Evolutionary conservation across 2,329 filamentous ascomycete species (phyloP).

Genomic region (Neonectria faginata): DNA sequence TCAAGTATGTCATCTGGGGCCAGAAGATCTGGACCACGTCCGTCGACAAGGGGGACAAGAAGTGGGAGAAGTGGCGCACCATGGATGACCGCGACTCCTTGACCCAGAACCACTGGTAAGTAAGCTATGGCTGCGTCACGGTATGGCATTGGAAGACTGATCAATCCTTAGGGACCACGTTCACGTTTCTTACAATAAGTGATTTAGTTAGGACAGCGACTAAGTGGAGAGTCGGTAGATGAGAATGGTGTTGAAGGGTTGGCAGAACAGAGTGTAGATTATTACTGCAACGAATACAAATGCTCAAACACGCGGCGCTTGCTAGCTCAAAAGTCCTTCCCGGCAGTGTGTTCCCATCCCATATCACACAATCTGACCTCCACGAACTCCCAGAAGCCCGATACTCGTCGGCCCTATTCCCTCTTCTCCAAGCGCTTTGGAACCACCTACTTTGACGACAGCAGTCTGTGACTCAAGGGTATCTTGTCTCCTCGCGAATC

Average conservation of each 20-base stretch:
- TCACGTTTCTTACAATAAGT: conserved; percentile 45
- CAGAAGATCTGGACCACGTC: conserved; percentile 60
- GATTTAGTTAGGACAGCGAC: too few relatives aligned
- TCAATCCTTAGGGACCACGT: conserved; percentile 40
- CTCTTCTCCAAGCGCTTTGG: neutral
- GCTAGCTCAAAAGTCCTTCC: neutral
- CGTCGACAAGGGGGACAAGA: conserved; percentile 49
- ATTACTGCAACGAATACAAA: neutral
- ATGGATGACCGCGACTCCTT: conserved; percentile 57
- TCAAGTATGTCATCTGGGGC: conserved; percentile 64
- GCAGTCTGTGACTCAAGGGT: neutral
- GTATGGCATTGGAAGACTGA: conserved; percentile 6
- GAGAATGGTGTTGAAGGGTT: neutral
- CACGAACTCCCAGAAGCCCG: conserved; percentile 13
- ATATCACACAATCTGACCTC: neutral
- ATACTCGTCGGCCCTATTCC: conserved; percentile 20
- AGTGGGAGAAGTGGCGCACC: conserved; percentile 56
- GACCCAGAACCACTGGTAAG: conserved; percentile 59
- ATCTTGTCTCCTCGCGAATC: neutral
- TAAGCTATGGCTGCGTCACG: neutral
- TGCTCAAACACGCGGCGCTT: neutral
- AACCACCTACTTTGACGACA: neutral
- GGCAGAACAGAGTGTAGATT: neutral
- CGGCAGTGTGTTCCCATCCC: neutral
- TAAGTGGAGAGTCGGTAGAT: too few relatives aligned